Evolutionary conservation across 2,329 filamentous ascomycete genomes (phyloP), one percentile per base, ranked within the genome.

Genomic region (Diaporthe vaccinii): DNA sequence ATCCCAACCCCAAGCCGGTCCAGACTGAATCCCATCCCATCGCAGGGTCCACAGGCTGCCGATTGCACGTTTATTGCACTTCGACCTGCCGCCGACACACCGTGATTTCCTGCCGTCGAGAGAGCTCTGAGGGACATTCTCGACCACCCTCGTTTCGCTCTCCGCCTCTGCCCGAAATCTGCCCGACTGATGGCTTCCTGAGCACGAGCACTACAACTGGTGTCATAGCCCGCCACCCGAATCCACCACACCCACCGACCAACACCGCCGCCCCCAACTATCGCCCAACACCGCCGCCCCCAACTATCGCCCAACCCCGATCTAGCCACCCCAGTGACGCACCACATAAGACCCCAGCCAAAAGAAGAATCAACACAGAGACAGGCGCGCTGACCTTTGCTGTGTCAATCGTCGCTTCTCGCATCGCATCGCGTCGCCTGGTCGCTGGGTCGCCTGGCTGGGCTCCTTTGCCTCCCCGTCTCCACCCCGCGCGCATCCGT

Each of bases 401-500:
- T 31, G 34, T 71, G 72, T 74, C 72, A 70, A 70, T 49, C 62
- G 31, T 68, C 17, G 28, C 62, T 46, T 20, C 39, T 51, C 46
- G 34, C n/a, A 51, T 68, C 65, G 65, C 46, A 68, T 61, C 49
- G 61, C 72, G 53, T 74, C 65, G 72, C 62, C 57, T 74, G 53
- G 74, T 73, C 72, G 76, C 53, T 68, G 65, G 65, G 65, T 68
- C 65, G 65, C 65, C 65, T 55, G 65, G 65, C 31, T n/a, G 31
- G 65, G 31, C 46, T 49, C 59, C 41, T 55, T 55, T 49, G 73
- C 55, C 58, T 74, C 55, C 61, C 61, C 70, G 55, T 55, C 59
- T 34, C 76, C 67, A 75, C 74, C 68, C 81, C 79, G 84, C 82
- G 85, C 85, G 81, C 82, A 75, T 77, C 62, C 73, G 74, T 74